These are phyloP conservation scores for Fonsecaea multimorphosa DNA, from an alignment of 2,329 filamentous ascomycete genomes.

Conservation along the genomic window DNA sequence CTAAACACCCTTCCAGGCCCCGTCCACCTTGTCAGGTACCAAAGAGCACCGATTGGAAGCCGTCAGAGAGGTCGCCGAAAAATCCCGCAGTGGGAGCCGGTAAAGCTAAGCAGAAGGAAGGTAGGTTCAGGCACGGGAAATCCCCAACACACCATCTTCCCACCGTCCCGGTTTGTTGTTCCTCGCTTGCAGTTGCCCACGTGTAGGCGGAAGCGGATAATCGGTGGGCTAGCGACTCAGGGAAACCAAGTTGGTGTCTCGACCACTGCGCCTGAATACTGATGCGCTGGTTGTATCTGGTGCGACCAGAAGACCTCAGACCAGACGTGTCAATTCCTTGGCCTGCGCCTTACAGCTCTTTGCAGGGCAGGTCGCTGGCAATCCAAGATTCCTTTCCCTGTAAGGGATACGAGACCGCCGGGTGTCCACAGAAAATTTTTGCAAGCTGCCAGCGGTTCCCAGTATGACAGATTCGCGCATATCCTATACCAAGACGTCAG, in stretches of 20 bases:
- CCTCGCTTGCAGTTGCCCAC: constrained; percentile 34
- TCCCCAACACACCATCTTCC: constrained; percentile 29
- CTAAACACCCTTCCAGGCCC: constrained; percentile 14
- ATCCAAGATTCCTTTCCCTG: neutral
- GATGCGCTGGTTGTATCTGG: constrained; percentile 9
- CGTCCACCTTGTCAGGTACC: constrained; percentile 31
- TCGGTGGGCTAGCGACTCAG: constrained; percentile 9
- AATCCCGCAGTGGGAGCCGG: constrained; percentile 30
- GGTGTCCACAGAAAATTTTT: constrained; percentile 19
- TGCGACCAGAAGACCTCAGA: constrained; percentile 11
- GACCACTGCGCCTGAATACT: neutral
- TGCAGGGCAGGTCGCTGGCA: neutral
- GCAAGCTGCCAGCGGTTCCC: constrained; percentile 18
- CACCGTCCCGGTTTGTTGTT: constrained; percentile 17
- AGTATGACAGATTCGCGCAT: constrained; percentile 32
- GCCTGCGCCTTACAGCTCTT: neutral
- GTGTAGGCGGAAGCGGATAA: constrained; percentile 26
- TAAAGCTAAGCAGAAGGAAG: constrained; percentile 34
- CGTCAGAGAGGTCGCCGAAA: constrained; percentile 22
- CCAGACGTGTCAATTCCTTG: neutral
- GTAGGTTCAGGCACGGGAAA: constrained; percentile 37
- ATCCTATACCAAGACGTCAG: constrained; percentile 31
- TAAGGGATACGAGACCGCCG: constrained; percentile 3
- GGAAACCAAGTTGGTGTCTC: neutral
- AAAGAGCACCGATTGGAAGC: constrained; percentile 34